Evolutionary conservation across 2,329 filamentous ascomycete species (phyloP).

Genomic region (Cordyceps militaris): DNA sequence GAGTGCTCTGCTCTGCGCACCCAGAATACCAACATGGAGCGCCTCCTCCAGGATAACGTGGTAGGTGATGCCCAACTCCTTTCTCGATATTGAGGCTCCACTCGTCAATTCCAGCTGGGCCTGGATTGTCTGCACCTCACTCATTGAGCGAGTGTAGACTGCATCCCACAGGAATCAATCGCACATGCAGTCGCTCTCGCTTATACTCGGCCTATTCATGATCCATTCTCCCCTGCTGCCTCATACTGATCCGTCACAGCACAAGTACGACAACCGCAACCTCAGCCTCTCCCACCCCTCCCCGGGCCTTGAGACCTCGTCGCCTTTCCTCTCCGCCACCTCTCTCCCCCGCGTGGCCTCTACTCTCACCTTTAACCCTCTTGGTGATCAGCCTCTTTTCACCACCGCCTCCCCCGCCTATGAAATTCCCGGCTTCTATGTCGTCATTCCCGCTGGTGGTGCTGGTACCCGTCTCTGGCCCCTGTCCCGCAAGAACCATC

Average conservation of each 20-base stretch:
- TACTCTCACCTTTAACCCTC: conserved; percentile 12
- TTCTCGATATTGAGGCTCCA: conserved; percentile 1
- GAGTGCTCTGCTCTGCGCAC: conserved; percentile 20
- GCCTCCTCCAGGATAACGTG: conserved; percentile 18
- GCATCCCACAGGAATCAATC: not conserved
- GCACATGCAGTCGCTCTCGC: not conserved
- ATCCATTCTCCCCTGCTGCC: too few species aligned
- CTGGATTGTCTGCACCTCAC: not conserved
- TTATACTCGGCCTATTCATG: not conserved
- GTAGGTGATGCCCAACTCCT: conserved; percentile 14
- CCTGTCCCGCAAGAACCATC: conserved; percentile 22
- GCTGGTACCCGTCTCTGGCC: conserved; percentile 23
- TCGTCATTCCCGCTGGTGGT: conserved; percentile 22
- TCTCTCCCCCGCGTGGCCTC: conserved; percentile 13
- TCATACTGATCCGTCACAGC: not conserved
- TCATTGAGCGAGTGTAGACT: not conserved
- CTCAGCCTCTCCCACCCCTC: conserved; percentile 1
- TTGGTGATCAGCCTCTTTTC: conserved; percentile 11
- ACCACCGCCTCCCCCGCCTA: conserved; percentile 15
- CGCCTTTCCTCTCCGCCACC: conserved; percentile 14
- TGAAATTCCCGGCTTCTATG: conserved; percentile 22
- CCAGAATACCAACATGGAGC: conserved; percentile 19
- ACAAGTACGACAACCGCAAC: conserved; percentile 9
- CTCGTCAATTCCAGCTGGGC: not conserved
- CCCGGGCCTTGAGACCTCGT: conserved; percentile 10